Percentiles rank a stretch among this genome's conserved stretches.
Evolutionary conservation across 495 filamentous ascomycete species (phyloP).

Genomic region (Pyrenula aspistea): DNA sequence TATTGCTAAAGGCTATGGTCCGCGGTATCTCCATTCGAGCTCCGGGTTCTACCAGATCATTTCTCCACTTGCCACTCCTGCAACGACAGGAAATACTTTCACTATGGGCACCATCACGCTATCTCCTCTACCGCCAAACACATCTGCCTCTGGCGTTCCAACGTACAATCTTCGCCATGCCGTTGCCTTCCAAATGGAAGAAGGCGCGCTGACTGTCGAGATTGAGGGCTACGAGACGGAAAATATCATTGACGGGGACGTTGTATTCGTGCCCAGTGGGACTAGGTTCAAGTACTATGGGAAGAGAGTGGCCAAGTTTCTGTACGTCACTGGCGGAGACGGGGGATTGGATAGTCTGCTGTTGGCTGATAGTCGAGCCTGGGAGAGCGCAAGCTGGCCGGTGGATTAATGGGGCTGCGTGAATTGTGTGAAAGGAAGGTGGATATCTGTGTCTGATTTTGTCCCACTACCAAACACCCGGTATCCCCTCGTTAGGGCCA

Average conservation of each 20-base stretch:
- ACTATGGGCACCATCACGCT: constrained; percentile 25
- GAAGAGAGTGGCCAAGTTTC: constrained; percentile 20
- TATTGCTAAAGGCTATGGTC: constrained; percentile 27
- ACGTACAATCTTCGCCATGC: constrained; percentile 13
- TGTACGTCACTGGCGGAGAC: constrained; percentile 23
- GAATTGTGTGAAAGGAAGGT: not conserved
- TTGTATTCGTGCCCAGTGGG: constrained; percentile 22
- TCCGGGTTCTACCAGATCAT: constrained; percentile 26
- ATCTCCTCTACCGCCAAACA: constrained; percentile 8
- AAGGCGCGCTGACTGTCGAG: constrained; percentile 20
- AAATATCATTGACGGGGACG: constrained; percentile 20
- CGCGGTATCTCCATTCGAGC: constrained; percentile 23
- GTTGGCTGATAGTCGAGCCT: not conserved
- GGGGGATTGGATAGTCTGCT: constrained; percentile 17
- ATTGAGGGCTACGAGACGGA: constrained; percentile 21
- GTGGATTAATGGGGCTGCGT: not conserved
- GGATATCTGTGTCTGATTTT: not conserved
- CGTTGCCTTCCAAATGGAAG: constrained; percentile 27
- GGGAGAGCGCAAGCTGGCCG: not conserved
- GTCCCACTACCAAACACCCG: not conserved
- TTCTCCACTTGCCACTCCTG: constrained; percentile 25
- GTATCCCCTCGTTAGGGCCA: too few species aligned
- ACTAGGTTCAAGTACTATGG: constrained; percentile 21
- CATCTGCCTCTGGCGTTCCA: constrained; percentile 3
- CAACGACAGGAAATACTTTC: constrained; percentile 21